phyloP scores from a whole-genome alignment of 2,329 filamentous ascomycete species.

The Coccinonectria pachysandricola region DNA sequence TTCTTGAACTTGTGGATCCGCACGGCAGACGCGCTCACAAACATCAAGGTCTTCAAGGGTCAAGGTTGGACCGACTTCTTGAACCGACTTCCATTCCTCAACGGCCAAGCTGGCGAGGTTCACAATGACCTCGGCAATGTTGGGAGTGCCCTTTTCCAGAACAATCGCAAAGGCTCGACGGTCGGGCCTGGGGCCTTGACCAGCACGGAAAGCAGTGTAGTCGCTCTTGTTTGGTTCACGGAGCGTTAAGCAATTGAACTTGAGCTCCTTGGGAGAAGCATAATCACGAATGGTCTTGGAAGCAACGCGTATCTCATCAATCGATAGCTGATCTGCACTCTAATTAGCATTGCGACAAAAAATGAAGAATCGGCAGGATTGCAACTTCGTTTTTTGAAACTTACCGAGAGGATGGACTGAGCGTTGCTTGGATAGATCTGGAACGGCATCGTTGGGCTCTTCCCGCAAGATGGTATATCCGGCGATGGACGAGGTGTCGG shows the following conservation, averaged over 20 bases:
- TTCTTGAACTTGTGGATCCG: conserved; percentile 64
- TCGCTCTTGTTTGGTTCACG: conserved; percentile 53
- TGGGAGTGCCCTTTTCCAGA: conserved; percentile 27
- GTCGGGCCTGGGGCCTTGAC: conserved; percentile 34
- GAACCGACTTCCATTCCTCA: conserved; percentile 36
- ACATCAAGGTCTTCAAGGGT: conserved; percentile 75
- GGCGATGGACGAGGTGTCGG: conserved; percentile 32
- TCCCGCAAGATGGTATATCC: conserved; percentile 37
- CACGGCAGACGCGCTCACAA: conserved; percentile 57
- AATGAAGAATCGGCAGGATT: background rate
- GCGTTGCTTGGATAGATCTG: conserved; percentile 22
- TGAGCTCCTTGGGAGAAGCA: conserved; percentile 22
- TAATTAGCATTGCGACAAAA: conserved; percentile 2
- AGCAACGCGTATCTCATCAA: conserved; percentile 42
- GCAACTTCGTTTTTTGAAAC: too few species aligned
- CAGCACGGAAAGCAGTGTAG: conserved; percentile 50
- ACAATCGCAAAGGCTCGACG: conserved; percentile 42
- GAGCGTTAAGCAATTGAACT: conserved; percentile 55
- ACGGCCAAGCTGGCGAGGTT: conserved; percentile 30
- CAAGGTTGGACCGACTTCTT: conserved; percentile 40
- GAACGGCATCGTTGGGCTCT: conserved; percentile 28
- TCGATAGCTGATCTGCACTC: conserved; percentile 38
- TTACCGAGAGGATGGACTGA: conserved; percentile 28
- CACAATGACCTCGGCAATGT: conserved; percentile 43
- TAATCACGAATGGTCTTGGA: conserved; percentile 36